Evolutionary conservation across 305 asterid species (phyloP).

Genomic region (Petunia hybrid): DNA sequence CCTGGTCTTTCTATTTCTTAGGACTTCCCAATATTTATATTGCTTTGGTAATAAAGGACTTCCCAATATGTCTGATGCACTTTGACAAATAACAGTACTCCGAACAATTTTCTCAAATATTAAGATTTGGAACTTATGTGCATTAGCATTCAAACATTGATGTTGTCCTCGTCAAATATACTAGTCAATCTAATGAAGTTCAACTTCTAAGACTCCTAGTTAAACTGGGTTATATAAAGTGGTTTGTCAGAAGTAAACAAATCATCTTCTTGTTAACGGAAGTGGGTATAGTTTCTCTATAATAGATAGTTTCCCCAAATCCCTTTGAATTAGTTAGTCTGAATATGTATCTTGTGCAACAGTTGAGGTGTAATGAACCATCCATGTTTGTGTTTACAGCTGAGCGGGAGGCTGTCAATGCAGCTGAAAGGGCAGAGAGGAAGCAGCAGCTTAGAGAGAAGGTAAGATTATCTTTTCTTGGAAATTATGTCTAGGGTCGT

Average conservation of each 20-base stretch:
- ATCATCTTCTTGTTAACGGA: background rate
- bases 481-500: too few relatives aligned
- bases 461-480: constrained; percentile 56
- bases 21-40: too few relatives aligned
- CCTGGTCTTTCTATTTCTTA: constrained; percentile 4
- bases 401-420: constrained; percentile 86
- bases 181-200: background rate
- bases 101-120: background rate
- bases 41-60: too few relatives aligned
- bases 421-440: constrained; percentile 90
- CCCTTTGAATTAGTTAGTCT: background rate
- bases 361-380: background rate
- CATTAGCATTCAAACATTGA: background rate
- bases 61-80: constrained; percentile 10
- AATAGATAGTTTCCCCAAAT: constrained; percentile 3
- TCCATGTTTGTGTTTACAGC: constrained; percentile 53
- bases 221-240: background rate
- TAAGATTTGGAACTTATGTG: constrained; percentile 1
- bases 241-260: background rate
- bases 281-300: background rate
- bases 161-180: constrained; percentile 5
- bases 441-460: constrained; percentile 82
- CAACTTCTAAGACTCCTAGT: constrained; percentile 17
- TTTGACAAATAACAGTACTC: background rate
- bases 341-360: constrained; percentile 9